Conservation (phyloP, 345 rosid species). For the Trapa incisa region DNA sequence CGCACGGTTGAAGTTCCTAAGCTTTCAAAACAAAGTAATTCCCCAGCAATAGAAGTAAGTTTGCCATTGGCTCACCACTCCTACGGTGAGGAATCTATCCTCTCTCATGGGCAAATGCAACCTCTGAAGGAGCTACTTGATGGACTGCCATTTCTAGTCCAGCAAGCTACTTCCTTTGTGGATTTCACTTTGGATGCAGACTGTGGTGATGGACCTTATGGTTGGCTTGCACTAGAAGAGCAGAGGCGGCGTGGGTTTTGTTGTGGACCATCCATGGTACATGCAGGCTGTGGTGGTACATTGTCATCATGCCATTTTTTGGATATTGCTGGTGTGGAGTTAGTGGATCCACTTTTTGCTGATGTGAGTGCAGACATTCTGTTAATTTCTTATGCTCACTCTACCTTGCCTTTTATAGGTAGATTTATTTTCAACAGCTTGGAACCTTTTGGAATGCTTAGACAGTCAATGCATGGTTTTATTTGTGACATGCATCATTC, state of each 20-base stretch:
- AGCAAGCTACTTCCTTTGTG: slow-evolving; percentile 95
- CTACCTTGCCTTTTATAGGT: slow-evolving; percentile 1
- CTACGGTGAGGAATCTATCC: slow-evolving; percentile 63
- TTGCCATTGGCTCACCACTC: slow-evolving; percentile 60
- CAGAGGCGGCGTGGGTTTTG: slow-evolving; percentile 89
- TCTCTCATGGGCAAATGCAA: slow-evolving; percentile 77
- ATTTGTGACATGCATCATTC: background rate
- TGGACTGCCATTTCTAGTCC: slow-evolving; percentile 77
- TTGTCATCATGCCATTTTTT: slow-evolving; percentile 89
- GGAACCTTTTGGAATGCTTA: background rate
- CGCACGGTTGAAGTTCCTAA: slow-evolving; percentile 83
- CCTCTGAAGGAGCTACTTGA: slow-evolving; percentile 92
- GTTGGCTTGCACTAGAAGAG: slow-evolving; percentile 98
- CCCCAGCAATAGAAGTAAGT: slow-evolving; percentile 59
- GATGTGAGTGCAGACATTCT: slow-evolving; percentile 46
- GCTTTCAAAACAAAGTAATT: slow-evolving; percentile 48
- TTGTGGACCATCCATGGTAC: slow-evolving; percentile 92
- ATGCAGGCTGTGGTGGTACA: slow-evolving; percentile 98
- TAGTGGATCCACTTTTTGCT: slow-evolving; percentile 92
- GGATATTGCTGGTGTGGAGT: slow-evolving; percentile 85
- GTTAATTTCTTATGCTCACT: background rate
- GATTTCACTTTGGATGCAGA: slow-evolving; percentile 89
- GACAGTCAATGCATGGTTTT: background rate
- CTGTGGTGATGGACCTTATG: slow-evolving; percentile 87
- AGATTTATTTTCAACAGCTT: background rate